Percentiles rank a stretch among this genome's conserved stretches.
phyloP scores from a whole-genome alignment of 78 protist species.

The slime mould (Dictyostelium discoideum) region dicty_2.7 NC_007091.3:1180001-1180500 shows the following conservation, averaged over 20 bases:
- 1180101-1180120: conserved; percentile 53
- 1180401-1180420: conserved; percentile 8
- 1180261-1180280: background rate
- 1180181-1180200: background rate
- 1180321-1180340: conserved; percentile 13
- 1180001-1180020: too few relatives aligned
- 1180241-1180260: background rate
- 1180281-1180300: background rate
- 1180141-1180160: conserved; percentile 26
- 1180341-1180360: background rate
- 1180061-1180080: conserved; percentile 83
- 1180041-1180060: conserved; percentile 31
- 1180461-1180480: conserved; percentile 58
- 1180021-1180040: background rate
- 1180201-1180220: background rate
- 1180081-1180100: conserved; percentile 53
- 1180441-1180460: conserved; percentile 47
- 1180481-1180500: conserved; percentile 23
- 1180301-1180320: background rate
- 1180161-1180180: background rate
- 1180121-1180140: conserved; percentile 55
- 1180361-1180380: conserved; percentile 1
- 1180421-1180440: conserved; percentile 80
- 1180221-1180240: background rate
- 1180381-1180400: background rate